Evolutionary conservation across 441 rosid genomes (phyloP).

Genomic region (Eutrema salsugineum): DNA sequence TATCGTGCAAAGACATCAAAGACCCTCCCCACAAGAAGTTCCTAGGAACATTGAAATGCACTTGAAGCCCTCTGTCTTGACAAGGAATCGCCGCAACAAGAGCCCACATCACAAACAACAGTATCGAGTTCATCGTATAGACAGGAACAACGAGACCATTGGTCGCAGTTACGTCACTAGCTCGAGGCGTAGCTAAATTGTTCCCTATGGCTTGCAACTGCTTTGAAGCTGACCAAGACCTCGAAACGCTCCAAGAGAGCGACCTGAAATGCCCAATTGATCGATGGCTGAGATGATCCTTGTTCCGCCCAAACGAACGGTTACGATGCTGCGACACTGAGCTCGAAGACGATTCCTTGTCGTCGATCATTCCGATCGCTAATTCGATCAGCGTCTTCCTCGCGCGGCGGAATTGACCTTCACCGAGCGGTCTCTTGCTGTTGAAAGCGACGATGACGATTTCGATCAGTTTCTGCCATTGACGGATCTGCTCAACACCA

Average conservation of each 20-base stretch:
- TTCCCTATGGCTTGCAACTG: conserved; percentile 83
- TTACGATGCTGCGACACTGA: conserved; percentile 44
- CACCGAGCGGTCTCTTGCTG: conserved; percentile 51
- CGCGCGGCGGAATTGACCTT: conserved; percentile 87
- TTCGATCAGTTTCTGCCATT: conserved; percentile 82
- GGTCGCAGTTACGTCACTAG: conserved; percentile 48
- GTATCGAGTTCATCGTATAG: conserved; percentile 58
- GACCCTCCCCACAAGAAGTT: conserved; percentile 62
- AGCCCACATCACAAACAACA: conserved; percentile 85
- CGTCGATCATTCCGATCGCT: conserved; percentile 82
- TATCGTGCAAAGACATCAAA: conserved; percentile 59
- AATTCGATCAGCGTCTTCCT: conserved; percentile 72
- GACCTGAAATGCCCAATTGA: conserved; percentile 66
- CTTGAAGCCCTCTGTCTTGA: conserved; percentile 85
- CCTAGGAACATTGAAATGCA: conserved; percentile 68
- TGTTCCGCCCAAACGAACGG: conserved; percentile 71
- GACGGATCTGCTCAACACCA: conserved; percentile 85
- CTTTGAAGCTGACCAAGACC: conserved; percentile 90
- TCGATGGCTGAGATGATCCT: conserved; percentile 42
- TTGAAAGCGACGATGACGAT: conserved; percentile 71
- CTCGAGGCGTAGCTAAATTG: conserved; percentile 53
- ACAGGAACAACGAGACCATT: conserved; percentile 59
- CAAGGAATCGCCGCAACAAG: conserved; percentile 91
- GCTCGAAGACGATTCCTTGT: conserved; percentile 61
- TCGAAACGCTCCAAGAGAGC: conserved; percentile 85